phyloP scores from a whole-genome alignment of 768 basidiomycete species.

The Dacryopinax primogenitus region DNA sequence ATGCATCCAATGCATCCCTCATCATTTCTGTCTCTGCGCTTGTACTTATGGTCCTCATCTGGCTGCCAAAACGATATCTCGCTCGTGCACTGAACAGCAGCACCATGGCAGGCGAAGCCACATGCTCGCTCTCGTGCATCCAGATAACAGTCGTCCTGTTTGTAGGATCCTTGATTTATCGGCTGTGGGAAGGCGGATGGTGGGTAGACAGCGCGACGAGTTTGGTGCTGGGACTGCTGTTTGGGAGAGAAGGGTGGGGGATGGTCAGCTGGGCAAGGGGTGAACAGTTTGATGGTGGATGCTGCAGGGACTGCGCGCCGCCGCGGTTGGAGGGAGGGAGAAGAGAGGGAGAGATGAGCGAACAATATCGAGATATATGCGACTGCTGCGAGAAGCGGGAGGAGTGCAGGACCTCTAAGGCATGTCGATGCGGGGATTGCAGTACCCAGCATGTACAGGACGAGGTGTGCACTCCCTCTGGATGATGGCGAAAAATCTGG shows the following conservation, averaged over 20 bases:
- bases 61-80: conserved; percentile 36
- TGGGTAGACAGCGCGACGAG: conserved; percentile 38
- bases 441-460: neutral
- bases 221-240: conserved; percentile 31
- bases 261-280: conserved; percentile 32
- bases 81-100: conserved; percentile 36
- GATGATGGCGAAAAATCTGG: neutral
- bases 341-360: conserved; percentile 7
- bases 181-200: conserved; percentile 36
- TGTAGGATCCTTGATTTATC: conserved; percentile 31
- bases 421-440: conserved; percentile 8
- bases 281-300: conserved; percentile 31
- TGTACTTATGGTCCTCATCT: conserved; percentile 32
- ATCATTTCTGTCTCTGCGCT: conserved; percentile 35
- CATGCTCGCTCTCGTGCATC: conserved; percentile 34
- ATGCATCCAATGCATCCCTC: conserved; percentile 31
- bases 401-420: conserved; percentile 12
- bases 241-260: conserved; percentile 36
- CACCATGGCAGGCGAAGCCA: conserved; percentile 34
- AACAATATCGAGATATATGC: conserved; percentile 14
- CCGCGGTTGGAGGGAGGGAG: conserved; percentile 16
- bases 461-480: neutral
- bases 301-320: conserved; percentile 24
- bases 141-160: conserved; percentile 36
- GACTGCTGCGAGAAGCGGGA: conserved; percentile 15